Base-by-base conservation (phyloP, 768 basidiomycete species). In the Mycena pura region DNA sequence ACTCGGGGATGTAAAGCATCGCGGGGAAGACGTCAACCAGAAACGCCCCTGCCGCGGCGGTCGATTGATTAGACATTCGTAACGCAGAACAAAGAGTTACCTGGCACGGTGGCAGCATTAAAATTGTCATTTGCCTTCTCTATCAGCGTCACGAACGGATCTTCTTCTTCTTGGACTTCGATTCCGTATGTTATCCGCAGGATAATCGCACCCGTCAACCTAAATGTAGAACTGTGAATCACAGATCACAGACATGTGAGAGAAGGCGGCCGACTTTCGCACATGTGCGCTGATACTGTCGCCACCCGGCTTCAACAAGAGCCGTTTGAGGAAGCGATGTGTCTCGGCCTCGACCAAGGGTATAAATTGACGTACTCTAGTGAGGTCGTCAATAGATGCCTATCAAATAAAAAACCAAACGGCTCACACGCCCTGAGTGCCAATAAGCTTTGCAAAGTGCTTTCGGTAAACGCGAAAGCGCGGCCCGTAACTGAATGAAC, bases 181-280 rank as follows among this genome's bases (percentile, higher is more conserved):
- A 85, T 84, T 19, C 86, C 86, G 59, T 87, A 85, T 1, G 84
- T 81, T 10, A 86, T 74, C 24, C 79, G 76, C 48, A 87, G 66
- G 22, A 87, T 86, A 36, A 86, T 80, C 10, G 79, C 77, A 5
- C 86, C 85, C 14, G 84, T 80, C 32, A 84, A 73, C 43, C 83
- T 84, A 40, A 22, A 13, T 14, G 54, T 8, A 22, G 39, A 44
- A 38, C 38, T n/a, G 24, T 65, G 28, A 65, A 50, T 19, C 41
- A 17, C 14, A 14, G 14, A 52, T 39, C 2, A 11, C 14, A 24
- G 9, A 47, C 22, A 32, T 46, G 38, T 5, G 27, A 36, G 21
- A 21, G 32, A 36, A 21, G 28, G n/a, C 21, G 10, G 24, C 77
- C 63, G 50, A 82, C 81, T 79, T 82, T 31, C 82, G 78, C 45